phyloP scores from a whole-genome alignment of 2,329 filamentous ascomycete species.

The Fusarium albosuccineum region DNA sequence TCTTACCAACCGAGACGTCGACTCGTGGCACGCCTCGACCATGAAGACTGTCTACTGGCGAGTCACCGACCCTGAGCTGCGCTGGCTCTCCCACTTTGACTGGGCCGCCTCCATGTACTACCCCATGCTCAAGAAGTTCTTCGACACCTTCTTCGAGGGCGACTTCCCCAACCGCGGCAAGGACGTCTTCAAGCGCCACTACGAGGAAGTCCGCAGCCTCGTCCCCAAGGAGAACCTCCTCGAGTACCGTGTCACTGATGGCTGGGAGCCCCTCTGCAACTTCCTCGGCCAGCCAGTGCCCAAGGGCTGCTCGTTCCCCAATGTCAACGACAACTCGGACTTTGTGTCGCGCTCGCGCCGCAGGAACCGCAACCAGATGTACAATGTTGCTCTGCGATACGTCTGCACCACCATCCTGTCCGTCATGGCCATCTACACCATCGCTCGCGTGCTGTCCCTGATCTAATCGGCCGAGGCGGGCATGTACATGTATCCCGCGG shows the following conservation, averaged over 20 bases:
- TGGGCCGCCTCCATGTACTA: slow-evolving; percentile 61
- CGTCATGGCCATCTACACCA: slow-evolving; percentile 22
- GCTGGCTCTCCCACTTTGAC: slow-evolving; percentile 62
- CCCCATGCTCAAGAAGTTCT: slow-evolving; percentile 78
- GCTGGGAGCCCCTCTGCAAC: slow-evolving; percentile 55
- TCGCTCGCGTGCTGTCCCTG: slow-evolving; percentile 18
- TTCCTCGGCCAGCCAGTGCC: slow-evolving; percentile 51
- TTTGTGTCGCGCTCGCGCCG: slow-evolving; percentile 51
- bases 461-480: slow-evolving; percentile 6
- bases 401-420: slow-evolving; percentile 32
- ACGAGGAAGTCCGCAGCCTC: slow-evolving; percentile 50
- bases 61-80: slow-evolving; percentile 70
- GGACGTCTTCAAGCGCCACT: slow-evolving; percentile 65
- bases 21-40: slow-evolving; percentile 72
- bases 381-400: slow-evolving; percentile 50
- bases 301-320: slow-evolving; percentile 51
- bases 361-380: slow-evolving; percentile 52
- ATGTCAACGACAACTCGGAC: slow-evolving; percentile 53
- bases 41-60: slow-evolving; percentile 78
- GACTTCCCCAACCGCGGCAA: slow-evolving; percentile 76
- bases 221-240: slow-evolving; percentile 50
- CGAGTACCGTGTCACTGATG: slow-evolving; percentile 52
- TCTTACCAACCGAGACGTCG: slow-evolving; percentile 74
- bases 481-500: background rate
- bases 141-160: slow-evolving; percentile 75